Percentiles rank a stretch among this genome's conserved stretches.
phyloP scores from a whole-genome alignment of 805 yeast species.

The Wickerhamomyces sydowiorum region DNA sequence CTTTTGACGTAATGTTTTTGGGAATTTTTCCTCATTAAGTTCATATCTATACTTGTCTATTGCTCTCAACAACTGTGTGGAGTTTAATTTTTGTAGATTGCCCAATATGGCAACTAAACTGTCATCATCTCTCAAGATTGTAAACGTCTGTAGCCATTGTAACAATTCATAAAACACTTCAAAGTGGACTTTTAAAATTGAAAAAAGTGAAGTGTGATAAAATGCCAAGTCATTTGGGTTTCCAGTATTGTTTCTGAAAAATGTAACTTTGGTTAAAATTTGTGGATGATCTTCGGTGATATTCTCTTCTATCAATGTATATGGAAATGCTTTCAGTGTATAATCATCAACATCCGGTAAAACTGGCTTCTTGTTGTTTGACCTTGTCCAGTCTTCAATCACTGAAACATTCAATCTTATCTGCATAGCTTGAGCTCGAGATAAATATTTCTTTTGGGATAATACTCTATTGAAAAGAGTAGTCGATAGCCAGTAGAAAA shows the following conservation, averaged over 20 bases:
- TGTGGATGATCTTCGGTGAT: constrained; percentile 6
- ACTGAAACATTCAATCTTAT: constrained; percentile 80
- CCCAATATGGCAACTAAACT: constrained; percentile 47
- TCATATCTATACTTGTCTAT: constrained; percentile 80
- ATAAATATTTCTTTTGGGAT: constrained; percentile 59
- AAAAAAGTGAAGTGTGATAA: constrained; percentile 58
- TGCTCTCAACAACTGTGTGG: constrained; percentile 63
- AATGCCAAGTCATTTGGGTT: constrained; percentile 48
- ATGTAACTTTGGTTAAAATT: constrained; percentile 6
- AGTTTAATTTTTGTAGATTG: constrained; percentile 53
- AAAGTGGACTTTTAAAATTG: constrained; percentile 61
- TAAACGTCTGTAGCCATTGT: constrained; percentile 87
- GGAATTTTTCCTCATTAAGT: constrained; percentile 65
- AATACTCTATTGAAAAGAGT: constrained; percentile 69
- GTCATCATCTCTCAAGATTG: constrained; percentile 63
- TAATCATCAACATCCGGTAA: constrained; percentile 31
- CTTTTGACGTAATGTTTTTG: constrained; percentile 25
- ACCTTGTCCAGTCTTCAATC: constrained; percentile 89
- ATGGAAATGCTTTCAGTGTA: constrained; percentile 32
- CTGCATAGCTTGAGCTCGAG: constrained; percentile 85
- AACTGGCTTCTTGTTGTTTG: constrained; percentile 21
- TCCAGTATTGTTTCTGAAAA: constrained; percentile 16
- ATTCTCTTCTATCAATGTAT: constrained; percentile 26
- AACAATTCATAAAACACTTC: constrained; percentile 71
- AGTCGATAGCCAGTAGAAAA: constrained; percentile 72